Evolutionary conservation across 1,139 yeast species (phyloP), one percentile per base, ranked within the genome.

Genomic region (Blastobotrys capitulatus): DNA sequence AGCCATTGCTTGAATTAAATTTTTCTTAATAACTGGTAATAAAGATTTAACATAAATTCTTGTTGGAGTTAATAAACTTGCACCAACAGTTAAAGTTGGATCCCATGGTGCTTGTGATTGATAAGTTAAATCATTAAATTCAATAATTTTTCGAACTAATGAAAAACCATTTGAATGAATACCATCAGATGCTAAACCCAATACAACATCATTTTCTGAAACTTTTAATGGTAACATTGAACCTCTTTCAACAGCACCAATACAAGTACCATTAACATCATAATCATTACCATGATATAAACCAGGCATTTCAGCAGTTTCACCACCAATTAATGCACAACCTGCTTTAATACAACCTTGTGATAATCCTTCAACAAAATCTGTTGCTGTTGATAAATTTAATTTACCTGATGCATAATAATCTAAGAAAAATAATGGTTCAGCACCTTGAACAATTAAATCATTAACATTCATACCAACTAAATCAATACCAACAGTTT

Each of bases 261-360:
- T 90, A 47, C 97, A 94, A 39, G 98, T 92, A 69, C 99, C 98
- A 63, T 92, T 92, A 53, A 96, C 90, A 70, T 94, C 99, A 66
- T 94, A 94, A 69, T 94, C 98, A 42, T 94, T 95, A 52, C 82
- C 89, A 52, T 83, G 86, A 65, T 94, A 94, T 85, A 94, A 88
- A 58, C 98, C 98, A 38, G 99, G 99, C 99, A 94, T 94, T 75
- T 94, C 99, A 51, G 96, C 87, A 45, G 99, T 94, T 70, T 94
- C 98, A 58, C 98, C 99, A 50, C 99, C 99, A 54, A 94, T 97
- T 54, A 94, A 77, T 8, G 99, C 98, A 77, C 98, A 92, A 13
- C 96, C 96, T 36, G 98, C 88, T 60, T 81, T 80, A 56, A 84
- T 83, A 76, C 99, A 94, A 48, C 98, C 99, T 57, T 86, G 86